Percentiles rank a stretch among this genome's conserved stretches.
phyloP scores from a whole-genome alignment of 2,329 filamentous ascomycete species.

The Emericellopsis cladophorae region DNA sequence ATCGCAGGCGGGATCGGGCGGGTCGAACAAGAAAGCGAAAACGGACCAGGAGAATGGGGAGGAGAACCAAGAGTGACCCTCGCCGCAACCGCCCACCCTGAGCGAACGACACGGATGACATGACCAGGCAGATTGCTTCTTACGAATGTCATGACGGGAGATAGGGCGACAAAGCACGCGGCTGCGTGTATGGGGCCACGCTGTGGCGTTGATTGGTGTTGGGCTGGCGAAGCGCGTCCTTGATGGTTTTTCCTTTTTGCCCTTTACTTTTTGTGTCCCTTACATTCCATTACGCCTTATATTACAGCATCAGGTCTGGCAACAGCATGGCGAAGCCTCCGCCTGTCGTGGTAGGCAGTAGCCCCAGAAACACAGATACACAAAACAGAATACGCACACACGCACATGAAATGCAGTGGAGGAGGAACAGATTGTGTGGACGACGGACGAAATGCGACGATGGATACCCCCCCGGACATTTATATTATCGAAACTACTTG shows the following conservation, averaged over 20 bases:
- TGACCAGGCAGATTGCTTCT: constrained; percentile 6
- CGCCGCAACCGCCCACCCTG: neutral
- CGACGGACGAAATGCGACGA: constrained; percentile 22
- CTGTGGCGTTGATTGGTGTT: constrained; percentile 1
- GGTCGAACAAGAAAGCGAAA: constrained; percentile 44
- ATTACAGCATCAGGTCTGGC: constrained; percentile 25
- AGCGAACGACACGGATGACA: neutral
- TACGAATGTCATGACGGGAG: constrained; percentile 23
- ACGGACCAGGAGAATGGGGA: constrained; percentile 28
- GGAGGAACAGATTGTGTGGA: constrained; percentile 26
- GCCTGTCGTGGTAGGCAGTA: neutral
- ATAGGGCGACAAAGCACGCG: constrained; percentile 7
- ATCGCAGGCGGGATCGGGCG: constrained; percentile 34
- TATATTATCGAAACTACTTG: constrained; percentile 5
- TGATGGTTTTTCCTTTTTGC: constrained; percentile 3
- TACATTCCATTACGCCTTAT: constrained; percentile 5
- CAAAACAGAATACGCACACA: too few species aligned
- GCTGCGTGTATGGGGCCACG: neutral
- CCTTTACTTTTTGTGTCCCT: constrained; percentile 5
- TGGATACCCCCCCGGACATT: constrained; percentile 23
- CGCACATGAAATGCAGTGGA: neutral
- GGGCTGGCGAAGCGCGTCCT: constrained; percentile 1
- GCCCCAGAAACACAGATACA: too few species aligned
- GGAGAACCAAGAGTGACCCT: constrained; percentile 9
- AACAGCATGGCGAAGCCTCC: constrained; percentile 16